These are phyloP conservation scores for Aspergillus ellipticus DNA, from an alignment of 495 filamentous ascomycete genomes.

Conservation along the genomic window DNA sequence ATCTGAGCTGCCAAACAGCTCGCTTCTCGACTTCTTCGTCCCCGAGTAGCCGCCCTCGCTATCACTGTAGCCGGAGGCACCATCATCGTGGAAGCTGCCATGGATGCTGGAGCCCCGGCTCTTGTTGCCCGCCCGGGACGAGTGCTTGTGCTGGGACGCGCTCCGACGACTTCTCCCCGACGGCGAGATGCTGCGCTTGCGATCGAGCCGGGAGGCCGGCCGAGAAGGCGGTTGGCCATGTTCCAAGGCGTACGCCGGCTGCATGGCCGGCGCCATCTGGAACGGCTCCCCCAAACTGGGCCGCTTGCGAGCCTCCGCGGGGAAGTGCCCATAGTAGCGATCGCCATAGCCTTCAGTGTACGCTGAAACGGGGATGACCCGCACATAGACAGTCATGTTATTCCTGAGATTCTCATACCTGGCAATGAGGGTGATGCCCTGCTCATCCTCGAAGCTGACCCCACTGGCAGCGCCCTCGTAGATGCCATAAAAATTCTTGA, in stretches of 20 bases:
- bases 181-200: slow-evolving; percentile 81
- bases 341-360: slow-evolving; percentile 36
- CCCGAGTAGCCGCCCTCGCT: slow-evolving; percentile 69
- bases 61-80: slow-evolving; percentile 68
- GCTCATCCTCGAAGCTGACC: slow-evolving; percentile 85
- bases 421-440: slow-evolving; percentile 85
- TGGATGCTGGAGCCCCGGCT: slow-evolving; percentile 66
- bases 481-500: slow-evolving; percentile 96
- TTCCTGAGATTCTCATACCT: slow-evolving; percentile 90
- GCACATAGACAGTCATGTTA: slow-evolving; percentile 86
- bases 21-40: slow-evolving; percentile 68
- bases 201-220: slow-evolving; percentile 62
- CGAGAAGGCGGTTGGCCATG: slow-evolving; percentile 58
- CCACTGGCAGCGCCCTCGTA: slow-evolving; percentile 72
- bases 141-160: slow-evolving; percentile 70
- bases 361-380: slow-evolving; percentile 65
- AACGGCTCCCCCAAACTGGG: slow-evolving; percentile 54
- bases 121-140: slow-evolving; percentile 61
- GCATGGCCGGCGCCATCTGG: slow-evolving; percentile 51
- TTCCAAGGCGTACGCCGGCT: slow-evolving; percentile 46
- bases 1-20: slow-evolving; percentile 86
- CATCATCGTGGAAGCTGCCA: slow-evolving; percentile 62
- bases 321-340: slow-evolving; percentile 34
- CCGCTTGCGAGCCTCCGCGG: slow-evolving; percentile 43
- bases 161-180: slow-evolving; percentile 73